These are phyloP conservation scores for Prunella vulgaris DNA, from an alignment of 257 asterid genomes.

Conservation along the genomic window DNA sequence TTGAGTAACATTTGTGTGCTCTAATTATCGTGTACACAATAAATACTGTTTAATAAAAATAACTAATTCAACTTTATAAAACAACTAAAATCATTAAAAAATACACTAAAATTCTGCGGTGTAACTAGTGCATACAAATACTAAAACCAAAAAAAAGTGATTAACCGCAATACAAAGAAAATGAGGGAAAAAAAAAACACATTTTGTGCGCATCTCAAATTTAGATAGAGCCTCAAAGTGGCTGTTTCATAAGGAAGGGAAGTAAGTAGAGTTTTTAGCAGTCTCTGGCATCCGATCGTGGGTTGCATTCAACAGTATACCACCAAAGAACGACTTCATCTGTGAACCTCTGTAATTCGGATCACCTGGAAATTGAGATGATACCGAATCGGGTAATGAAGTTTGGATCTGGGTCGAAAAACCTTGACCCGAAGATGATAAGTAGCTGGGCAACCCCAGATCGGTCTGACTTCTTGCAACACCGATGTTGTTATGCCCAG, in stretches of 20 bases:
- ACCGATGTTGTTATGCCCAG: background rate
- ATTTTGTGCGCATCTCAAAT: background rate
- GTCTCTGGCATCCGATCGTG: background rate
- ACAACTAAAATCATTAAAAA: too few species aligned
- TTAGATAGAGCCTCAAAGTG: too few species aligned
- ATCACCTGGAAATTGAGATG: background rate
- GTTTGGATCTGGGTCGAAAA: background rate
- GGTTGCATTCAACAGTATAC: background rate
- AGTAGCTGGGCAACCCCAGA: background rate
- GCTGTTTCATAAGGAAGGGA: background rate
- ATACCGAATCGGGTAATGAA: background rate
- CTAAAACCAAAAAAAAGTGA: background rate
- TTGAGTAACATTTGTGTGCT: too few species aligned
- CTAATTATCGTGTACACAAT: too few species aligned
- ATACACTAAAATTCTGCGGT: too few species aligned
- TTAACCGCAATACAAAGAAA: background rate
- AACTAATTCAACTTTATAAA: too few species aligned
- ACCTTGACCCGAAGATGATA: background rate
- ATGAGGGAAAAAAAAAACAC: too few species aligned
- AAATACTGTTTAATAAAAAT: too few species aligned
- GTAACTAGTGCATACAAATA: too few species aligned
- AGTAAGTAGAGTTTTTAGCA: background rate
- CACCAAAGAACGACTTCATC: background rate
- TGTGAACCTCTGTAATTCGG: background rate
- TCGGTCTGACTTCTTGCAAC: background rate